Percentiles rank a stretch among this genome's conserved stretches.
Evolutionary conservation across 2,329 filamentous ascomycete species (phyloP).

Genomic region (Colletotrichum sp.): DNA sequence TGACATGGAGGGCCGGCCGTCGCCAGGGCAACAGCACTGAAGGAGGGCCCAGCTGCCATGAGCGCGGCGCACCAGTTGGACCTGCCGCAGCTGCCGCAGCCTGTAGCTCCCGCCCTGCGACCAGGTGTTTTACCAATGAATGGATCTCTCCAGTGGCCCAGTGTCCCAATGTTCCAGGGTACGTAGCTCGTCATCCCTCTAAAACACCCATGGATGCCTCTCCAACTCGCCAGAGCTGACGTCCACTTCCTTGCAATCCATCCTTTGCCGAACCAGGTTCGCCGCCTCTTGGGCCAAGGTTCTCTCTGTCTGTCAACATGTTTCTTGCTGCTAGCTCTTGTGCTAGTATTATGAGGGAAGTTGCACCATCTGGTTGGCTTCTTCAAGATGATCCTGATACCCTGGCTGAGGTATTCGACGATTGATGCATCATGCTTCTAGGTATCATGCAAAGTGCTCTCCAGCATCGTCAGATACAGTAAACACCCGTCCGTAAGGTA

Average conservation of each 20-base stretch:
- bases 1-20: conserved; percentile 25
- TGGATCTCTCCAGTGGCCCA: not conserved
- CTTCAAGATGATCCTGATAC: not conserved
- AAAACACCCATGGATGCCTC: not conserved
- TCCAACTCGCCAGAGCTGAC: not conserved
- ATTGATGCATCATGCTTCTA: not conserved
- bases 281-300: conserved; percentile 1
- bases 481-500: not conserved
- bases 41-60: not conserved
- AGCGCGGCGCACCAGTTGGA: not conserved
- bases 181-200: not conserved
- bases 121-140: not conserved
- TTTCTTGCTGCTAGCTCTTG: not conserved
- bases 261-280: not conserved
- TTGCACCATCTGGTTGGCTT: not conserved
- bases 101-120: not conserved
- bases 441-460: not conserved
- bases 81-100: not conserved
- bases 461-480: not conserved
- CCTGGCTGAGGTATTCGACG: not conserved
- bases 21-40: conserved; percentile 33
- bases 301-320: not conserved
- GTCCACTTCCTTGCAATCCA: not conserved
- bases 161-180: not conserved
- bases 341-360: not conserved